Base-by-base conservation (phyloP, 768 basidiomycete species). In the Mycena albidolilacea region DNA sequence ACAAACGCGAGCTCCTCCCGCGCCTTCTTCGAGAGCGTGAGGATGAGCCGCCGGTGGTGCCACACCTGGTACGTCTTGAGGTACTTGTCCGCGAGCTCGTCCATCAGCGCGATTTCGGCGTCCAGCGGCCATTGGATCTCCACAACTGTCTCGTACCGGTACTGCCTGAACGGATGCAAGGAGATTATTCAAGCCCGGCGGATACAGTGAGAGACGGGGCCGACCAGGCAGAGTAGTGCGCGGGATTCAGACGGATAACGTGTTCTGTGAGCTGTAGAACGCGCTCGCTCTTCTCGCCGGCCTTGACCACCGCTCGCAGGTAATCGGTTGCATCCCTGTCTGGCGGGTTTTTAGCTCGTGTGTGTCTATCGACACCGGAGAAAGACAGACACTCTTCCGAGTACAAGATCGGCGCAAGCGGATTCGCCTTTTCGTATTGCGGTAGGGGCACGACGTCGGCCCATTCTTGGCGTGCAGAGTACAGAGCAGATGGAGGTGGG, bases 1-100 rank as follows among this genome's bases (percentile, higher is more conserved):
- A 96, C 92, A 82, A 98, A 98, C 44, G 80, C 86, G 67, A 99
- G 91, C 82, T 99, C 98, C 10, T 88, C 87, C 4, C 69, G 79
- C 7, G 92, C 88, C 41, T 90, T 85, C 72, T 95, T 87, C 44
- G 95, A 85, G 50, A 94, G 90, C 7, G 92, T 89, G 73, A 96
- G 88, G 46, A 96, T 86, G 44, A 96, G 90, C 5, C 93, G 90
- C 54, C 95, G 92, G 79, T 96, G 95, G 83, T 94, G 97, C 98
- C 98, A 99, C 35, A 99, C 97, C 85, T 99, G 98, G 82, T 99
- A 99, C 11, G 93, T 96, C 85, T 99, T 99, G 79, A 98, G 88
- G 81, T 92, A 92, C 75, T 87, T 87, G 75, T 92, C 87, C 23
- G 96, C 94, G 66, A 98, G 88, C 75, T 92, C 92, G 84, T 98